Evolutionary conservation across 306 rosid species (phyloP), one percentile per base, ranked within the genome.

Genomic region (Cucumis hystrix): DNA sequence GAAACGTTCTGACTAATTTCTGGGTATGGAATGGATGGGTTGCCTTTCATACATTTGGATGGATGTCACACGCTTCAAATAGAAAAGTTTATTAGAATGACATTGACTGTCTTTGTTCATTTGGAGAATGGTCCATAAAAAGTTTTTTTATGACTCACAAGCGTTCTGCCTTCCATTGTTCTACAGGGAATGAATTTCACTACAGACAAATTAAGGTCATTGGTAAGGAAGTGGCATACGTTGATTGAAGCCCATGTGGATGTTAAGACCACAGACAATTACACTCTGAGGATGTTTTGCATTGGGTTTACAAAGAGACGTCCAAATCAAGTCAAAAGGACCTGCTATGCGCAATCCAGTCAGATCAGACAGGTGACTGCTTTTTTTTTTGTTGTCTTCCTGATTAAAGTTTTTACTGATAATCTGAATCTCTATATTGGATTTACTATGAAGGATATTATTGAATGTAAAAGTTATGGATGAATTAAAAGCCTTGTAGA

Each of bases 231-330:
- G 56, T 95, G 97, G 97, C 97, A 95, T 82, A 87, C 97, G 0
- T 79, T 95, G 21, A 95, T 95, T 43, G 99, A 95, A 83, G 96
- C 99, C 47, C 97, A 92, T 66, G 96, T 89, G 30, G 99, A 95
- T 79, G 97, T 95, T 76, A 95, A 95, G 88, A 92, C 99, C 37
- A 90, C 97, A 0, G 99, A 95, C 51, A 89, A 77, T 18, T 92
- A 86, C 81, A 87, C 89, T 8, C 80, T 95, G 79, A 87, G 99
- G 83, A 70, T 95, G 98, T 95, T 95, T 70, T 92, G 99, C 86
- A 92, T 95, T 82, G 99, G 98, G 15, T 95, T 92, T 77, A 90
- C 97, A 5, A 89, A 86, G 88, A 90, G 92, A 62, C 92, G 97
- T 49, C 74, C 81, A 39, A 92, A 95, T 80, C 99, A 95, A 86